These are phyloP conservation scores for Alnus rubra DNA, from an alignment of 306 rosid species.

Conservation along the genomic window DNA sequence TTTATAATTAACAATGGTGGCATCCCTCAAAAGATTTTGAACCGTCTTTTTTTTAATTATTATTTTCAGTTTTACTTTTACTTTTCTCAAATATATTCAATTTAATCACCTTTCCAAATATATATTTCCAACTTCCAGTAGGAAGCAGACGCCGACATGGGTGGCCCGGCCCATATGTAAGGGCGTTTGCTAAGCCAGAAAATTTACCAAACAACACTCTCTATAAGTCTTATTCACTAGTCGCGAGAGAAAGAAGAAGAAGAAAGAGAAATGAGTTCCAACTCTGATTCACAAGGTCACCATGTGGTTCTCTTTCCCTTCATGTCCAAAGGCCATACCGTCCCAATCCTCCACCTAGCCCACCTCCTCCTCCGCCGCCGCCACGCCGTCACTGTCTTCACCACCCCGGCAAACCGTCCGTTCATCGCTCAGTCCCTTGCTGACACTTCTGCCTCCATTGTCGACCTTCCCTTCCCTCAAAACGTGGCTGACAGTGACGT, in stretches of 20 bases:
- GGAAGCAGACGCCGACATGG: no score
- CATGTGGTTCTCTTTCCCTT: constrained; percentile 48
- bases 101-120: no score
- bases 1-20: no score
- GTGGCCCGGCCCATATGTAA: no score
- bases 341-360: constrained; percentile 51
- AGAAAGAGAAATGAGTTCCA: constrained; percentile 18
- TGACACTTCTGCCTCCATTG: constrained; percentile 29
- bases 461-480: constrained; percentile 36
- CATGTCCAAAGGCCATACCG: constrained; percentile 58
- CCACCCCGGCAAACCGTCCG: constrained; percentile 41
- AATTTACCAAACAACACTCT: no score
- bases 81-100: no score
- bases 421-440: constrained; percentile 30
- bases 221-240: no score
- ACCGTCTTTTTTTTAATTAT: no score
- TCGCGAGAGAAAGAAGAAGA: background rate
- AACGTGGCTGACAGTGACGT: constrained; percentile 20
- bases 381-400: constrained; percentile 35
- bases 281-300: background rate
- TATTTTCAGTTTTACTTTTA: no score
- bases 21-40: no score
- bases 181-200: no score
- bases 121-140: no score
- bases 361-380: constrained; percentile 37